phyloP scores from a whole-genome alignment of 345 rosid genomes.

The Triadica sebifera region DNA sequence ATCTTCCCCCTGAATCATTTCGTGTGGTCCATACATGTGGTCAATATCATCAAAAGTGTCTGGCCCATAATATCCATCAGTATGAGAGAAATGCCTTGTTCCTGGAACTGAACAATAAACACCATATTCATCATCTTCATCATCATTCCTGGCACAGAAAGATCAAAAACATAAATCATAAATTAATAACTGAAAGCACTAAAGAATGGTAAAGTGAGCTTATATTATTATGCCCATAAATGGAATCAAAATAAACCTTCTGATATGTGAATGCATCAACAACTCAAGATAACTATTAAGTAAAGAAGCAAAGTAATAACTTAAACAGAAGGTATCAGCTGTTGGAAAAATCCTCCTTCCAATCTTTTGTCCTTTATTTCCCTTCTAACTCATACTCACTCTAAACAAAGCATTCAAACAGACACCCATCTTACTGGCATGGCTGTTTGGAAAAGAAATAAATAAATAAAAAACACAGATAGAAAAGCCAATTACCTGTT shows the following conservation, averaged over 20 bases:
- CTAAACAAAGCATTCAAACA: slow-evolving; percentile 4
- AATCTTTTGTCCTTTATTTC: neutral
- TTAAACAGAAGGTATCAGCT: neutral
- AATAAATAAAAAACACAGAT: neutral
- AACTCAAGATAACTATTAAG: slow-evolving; percentile 11
- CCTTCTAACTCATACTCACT: neutral
- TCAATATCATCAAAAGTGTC: slow-evolving; percentile 37
- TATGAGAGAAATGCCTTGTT: slow-evolving; percentile 46
- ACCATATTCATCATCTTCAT: slow-evolving; percentile 57
- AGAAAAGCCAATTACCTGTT: slow-evolving; percentile 45
- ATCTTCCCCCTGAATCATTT: slow-evolving; percentile 45
- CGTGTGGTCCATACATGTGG: slow-evolving; percentile 47
- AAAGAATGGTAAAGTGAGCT: neutral
- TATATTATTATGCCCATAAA: slow-evolving; percentile 1
- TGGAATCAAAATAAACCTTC: slow-evolving; percentile 9
- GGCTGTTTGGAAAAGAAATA: slow-evolving; percentile 14
- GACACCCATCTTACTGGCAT: neutral
- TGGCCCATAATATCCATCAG: slow-evolving; percentile 47
- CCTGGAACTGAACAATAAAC: slow-evolving; percentile 53
- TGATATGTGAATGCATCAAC: neutral
- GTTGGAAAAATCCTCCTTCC: neutral
- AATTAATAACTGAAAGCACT: slow-evolving; percentile 10
- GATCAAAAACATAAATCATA: slow-evolving; percentile 20
- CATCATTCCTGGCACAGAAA: slow-evolving; percentile 53
- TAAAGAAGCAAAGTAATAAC: slow-evolving; percentile 12